phyloP scores from a whole-genome alignment of 805 yeast species.

The Nakazawaea peltata region DNA sequence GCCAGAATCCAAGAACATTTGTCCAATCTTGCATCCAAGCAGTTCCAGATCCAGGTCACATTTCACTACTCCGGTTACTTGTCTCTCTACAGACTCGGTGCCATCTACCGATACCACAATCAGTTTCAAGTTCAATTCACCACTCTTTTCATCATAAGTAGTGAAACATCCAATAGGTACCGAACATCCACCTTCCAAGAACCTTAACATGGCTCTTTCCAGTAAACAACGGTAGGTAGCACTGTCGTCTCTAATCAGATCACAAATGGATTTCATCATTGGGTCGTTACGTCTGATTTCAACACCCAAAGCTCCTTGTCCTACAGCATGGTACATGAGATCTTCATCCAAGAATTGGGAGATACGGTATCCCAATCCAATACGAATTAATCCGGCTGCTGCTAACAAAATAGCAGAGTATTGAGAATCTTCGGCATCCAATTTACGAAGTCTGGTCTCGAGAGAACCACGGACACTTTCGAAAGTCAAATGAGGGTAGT shows the following conservation, averaged over 20 bases:
- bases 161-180: slow-evolving; percentile 92
- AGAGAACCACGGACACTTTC: slow-evolving; percentile 82
- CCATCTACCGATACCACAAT: slow-evolving; percentile 87
- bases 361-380: slow-evolving; percentile 68
- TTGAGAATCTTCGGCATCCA: slow-evolving; percentile 62
- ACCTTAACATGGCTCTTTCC: slow-evolving; percentile 80
- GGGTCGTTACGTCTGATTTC: slow-evolving; percentile 74
- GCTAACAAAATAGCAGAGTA: slow-evolving; percentile 80
- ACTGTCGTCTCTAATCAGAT: slow-evolving; percentile 54
- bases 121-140: slow-evolving; percentile 48
- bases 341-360: slow-evolving; percentile 62
- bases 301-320: slow-evolving; percentile 97
- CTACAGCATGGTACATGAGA: slow-evolving; percentile 92
- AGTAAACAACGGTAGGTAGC: slow-evolving; percentile 76
- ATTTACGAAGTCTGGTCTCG: slow-evolving; percentile 72
- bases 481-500: slow-evolving; percentile 68
- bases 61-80: slow-evolving; percentile 28
- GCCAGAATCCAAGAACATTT: slow-evolving; percentile 59
- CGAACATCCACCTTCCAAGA: slow-evolving; percentile 95
- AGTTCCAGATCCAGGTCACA: slow-evolving; percentile 53
- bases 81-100: slow-evolving; percentile 52
- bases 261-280: slow-evolving; percentile 48
- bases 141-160: slow-evolving; percentile 30
- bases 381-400: slow-evolving; percentile 80
- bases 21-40: slow-evolving; percentile 67